Evolutionary conservation across 2,329 filamentous ascomycete genomes (phyloP), one percentile per base, ranked within the genome.

Genomic region (Fusarium illudens): DNA sequence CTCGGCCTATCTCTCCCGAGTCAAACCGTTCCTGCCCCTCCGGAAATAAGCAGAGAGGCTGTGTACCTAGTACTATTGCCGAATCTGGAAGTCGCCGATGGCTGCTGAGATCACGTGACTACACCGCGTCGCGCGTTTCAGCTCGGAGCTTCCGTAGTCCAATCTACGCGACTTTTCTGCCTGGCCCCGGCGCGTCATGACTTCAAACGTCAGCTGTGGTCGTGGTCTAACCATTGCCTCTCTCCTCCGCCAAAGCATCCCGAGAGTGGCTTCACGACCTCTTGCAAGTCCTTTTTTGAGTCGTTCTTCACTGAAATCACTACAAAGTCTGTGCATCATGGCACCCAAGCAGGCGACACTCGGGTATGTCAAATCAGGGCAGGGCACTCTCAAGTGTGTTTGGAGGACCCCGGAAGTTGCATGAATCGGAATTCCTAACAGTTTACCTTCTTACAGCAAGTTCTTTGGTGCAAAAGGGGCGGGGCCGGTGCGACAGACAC

Each of bases 321-420:
- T 55, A 33, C 46, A 37, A 34, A 68, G 51, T 55, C 19, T 64
- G 42, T 65, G 55, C 62, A 72, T 71, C 70, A 84, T 84, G 81
- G 81, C 83, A 71, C 82, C 82, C 42, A 94, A 92, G 78, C 93
- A 97, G 82, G 89, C 92, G 74, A 97, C 92, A 64, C 82, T 97
- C 79, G 92, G 92, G 94, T 97, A 96, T 82, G 93, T 95, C 67
- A 90, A 88, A 80, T 82, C 89, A 74, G 84, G 85, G 68, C 92
- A 95, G 83, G 88, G 86, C 76, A 93, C 90, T 72, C 82, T 95
- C 79, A 87, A 90, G 92, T 94, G 78, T 70, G 88, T 80, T 82
- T 60, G 60, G 58, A 64, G 67, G 51, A 44, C 51, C 34, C 11
- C 20, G 19, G n/a, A 27, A 27, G 42, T 5, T 60, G 55, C 44